Base-by-base conservation (phyloP, 306 rosid genomes). In the Lablab purpureus region DNA sequence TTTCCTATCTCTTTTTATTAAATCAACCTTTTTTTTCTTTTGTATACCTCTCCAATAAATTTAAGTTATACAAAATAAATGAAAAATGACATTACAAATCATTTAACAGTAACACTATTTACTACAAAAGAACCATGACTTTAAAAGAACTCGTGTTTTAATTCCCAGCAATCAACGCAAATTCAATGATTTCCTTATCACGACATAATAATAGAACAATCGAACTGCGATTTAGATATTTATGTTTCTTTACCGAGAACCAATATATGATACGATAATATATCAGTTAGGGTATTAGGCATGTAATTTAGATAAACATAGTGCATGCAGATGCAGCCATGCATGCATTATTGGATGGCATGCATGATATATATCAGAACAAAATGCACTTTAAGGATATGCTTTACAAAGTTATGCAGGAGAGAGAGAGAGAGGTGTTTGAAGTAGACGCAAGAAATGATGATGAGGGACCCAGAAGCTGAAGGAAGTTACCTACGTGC, bases 401-500 rank as follows among this genome's bases (percentile, higher is more conserved):
- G 83, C 74, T 84, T 79, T 82, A 69, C 67, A 79, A 80, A 85
- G 86, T 77, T 81, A 86, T 78, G 90, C 83, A 81, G 80, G 77
- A 65, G 11, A 37, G 43, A 37, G 88, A 84, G 86, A 77, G 85
- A 25, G 32, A 84, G 90, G 90, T 83, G 91, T 82, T 72, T 84
- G 73, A 19, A 71, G 66, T 82, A 52, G 78, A 81, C 85, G 87
- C 86, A 87, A 66, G 89, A 81, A 89, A 91, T 87, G 92, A 91
- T 91, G 89, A 84, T 51, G 67, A 85, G 93, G 96, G 86, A 28
- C 96, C 92, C 90, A 83, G 1, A 72, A 78, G n/a, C 17, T 17
- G 30, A 27, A 54, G 17, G 71, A 83, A 60, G 37, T 37, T 37
- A 30, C 34, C 34, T 30, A 37, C 12, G 45, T 75, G 77, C 71